Percentiles rank a stretch among this genome's conserved stretches.
These are phyloP conservation scores for Colletotrichum tropicale DNA, from an alignment of 2,329 filamentous ascomycete species.

Conservation along the genomic window DNA sequence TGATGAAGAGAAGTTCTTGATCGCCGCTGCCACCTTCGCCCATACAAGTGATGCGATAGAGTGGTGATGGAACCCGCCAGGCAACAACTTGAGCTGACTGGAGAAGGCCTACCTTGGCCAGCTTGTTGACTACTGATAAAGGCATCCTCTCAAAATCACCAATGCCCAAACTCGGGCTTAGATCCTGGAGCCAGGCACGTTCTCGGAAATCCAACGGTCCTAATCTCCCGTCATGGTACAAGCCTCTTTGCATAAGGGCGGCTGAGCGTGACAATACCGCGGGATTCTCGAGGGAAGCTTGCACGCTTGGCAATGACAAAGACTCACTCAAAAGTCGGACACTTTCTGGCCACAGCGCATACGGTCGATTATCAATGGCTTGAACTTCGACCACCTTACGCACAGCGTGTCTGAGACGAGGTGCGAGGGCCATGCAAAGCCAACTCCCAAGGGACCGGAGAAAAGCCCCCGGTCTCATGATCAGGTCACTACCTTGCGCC, in stretches of 20 bases:
- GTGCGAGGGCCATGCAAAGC: not conserved
- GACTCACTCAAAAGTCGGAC: not conserved
- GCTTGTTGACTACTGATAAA: not conserved
- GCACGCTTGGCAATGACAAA: not conserved
- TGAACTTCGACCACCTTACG: not conserved
- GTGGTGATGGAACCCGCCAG: not conserved
- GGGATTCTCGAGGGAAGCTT: not conserved
- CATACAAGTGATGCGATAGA: not conserved
- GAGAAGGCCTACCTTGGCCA: not conserved
- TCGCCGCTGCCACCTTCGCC: not conserved
- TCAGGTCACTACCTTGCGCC: not conserved
- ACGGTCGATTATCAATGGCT: fast-evolving
- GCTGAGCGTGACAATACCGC: not conserved
- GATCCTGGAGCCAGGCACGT: fast-evolving
- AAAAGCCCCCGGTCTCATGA: not conserved
- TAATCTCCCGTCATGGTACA: not conserved
- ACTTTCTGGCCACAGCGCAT: not conserved
- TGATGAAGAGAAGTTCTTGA: not conserved
- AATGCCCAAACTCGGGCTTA: not conserved
- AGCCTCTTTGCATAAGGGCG: not conserved
- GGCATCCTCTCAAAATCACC: not conserved
- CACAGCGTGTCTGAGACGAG: not conserved
- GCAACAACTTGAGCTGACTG: not conserved
- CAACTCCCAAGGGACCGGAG: not conserved
- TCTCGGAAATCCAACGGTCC: not conserved